Percentiles rank a stretch among this genome's conserved stretches.
These are phyloP conservation scores for Dimocarpus longan DNA, from an alignment of 345 rosid genomes.

Conservation along the genomic window DNA sequence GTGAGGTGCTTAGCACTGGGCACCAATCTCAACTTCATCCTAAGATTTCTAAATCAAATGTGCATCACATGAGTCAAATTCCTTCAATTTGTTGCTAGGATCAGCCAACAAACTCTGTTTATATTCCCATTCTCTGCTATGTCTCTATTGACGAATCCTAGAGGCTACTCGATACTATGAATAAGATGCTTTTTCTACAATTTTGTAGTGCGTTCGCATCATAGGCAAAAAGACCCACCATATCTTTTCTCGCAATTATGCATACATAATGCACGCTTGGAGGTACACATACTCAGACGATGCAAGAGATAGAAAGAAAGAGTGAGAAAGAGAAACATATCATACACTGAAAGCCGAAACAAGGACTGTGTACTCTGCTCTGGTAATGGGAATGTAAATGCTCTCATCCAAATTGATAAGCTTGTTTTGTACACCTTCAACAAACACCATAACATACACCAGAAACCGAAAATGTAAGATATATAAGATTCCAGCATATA, in stretches of 20 bases:
- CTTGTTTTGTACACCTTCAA: constrained; percentile 86
- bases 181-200: not conserved
- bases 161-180: not conserved
- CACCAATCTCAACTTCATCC: not conserved
- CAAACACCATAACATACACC: constrained; percentile 16
- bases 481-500: not conserved
- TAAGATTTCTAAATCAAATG: not conserved
- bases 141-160: not conserved
- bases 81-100: not conserved
- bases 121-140: not conserved
- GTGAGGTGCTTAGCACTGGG: not conserved
- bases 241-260: not conserved
- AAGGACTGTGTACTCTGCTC: constrained; percentile 80
- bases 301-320: not conserved
- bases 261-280: not conserved
- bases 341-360: constrained; percentile 72
- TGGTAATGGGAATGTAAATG: constrained; percentile 78
- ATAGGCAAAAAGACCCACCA: not conserved
- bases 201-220: constrained; percentile 1
- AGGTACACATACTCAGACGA: not conserved
- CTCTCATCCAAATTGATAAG: constrained; percentile 74
- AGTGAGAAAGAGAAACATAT: constrained; percentile 22
- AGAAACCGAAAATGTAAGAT: constrained; percentile 19
- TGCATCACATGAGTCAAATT: not conserved
- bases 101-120: not conserved